These are phyloP conservation scores for Calonectria pseudoreteaudii DNA, from an alignment of 2,329 filamentous ascomycete species.

Conservation along the genomic window DNA sequence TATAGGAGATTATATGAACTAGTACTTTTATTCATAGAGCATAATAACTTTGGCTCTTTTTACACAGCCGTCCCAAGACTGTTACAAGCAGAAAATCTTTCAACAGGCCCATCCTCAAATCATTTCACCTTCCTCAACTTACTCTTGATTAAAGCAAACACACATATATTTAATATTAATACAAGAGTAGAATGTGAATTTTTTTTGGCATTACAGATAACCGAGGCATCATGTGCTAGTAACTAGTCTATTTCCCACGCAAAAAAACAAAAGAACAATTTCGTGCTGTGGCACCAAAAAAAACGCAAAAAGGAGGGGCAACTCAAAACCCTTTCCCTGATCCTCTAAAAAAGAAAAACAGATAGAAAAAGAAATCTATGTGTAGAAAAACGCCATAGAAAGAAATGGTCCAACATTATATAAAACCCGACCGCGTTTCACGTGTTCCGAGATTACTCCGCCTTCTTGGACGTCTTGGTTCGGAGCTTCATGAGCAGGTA, in stretches of 20 bases:
- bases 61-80: background rate
- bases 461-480: conserved; percentile 61
- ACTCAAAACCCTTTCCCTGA: background rate
- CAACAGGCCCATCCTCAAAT: no score
- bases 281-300: background rate
- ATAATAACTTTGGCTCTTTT: background rate
- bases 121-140: background rate
- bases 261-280: conserved; percentile 9
- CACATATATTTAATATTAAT: conserved; percentile 6
- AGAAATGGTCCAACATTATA: background rate
- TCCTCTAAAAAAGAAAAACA: background rate
- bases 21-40: background rate
- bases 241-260: background rate
- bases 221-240: conserved; percentile 5
- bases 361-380: background rate
- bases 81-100: no score
- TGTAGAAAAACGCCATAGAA: background rate
- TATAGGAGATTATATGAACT: background rate
- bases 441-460: conserved; percentile 42
- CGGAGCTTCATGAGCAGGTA: conserved; percentile 61
- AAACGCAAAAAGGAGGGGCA: background rate
- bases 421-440: background rate
- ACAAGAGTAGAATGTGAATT: conserved; percentile 2
- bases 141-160: background rate
- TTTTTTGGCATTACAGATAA: conserved; percentile 5